phyloP scores from a whole-genome alignment of 257 asterid genomes.

The Anisodus tanguticus region DNA sequence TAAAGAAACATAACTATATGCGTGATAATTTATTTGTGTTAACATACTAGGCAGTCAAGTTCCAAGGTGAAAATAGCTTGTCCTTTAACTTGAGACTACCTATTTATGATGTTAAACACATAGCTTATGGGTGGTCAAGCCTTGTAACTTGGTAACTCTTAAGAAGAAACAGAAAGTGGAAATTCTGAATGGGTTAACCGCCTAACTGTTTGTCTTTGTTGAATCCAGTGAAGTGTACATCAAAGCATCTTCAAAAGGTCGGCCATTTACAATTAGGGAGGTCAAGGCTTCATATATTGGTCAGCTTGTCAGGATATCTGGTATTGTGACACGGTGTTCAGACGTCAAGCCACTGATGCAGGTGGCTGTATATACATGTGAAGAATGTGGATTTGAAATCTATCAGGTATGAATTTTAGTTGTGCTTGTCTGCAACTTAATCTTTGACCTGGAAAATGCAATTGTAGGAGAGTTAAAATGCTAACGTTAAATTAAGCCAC shows the following conservation, averaged over 20 bases:
- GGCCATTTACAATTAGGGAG: slow-evolving; percentile 92
- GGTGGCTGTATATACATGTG: slow-evolving; percentile 97
- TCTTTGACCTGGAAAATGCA: not conserved
- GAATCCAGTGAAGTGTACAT: slow-evolving; percentile 85
- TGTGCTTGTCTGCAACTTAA: slow-evolving; percentile 5
- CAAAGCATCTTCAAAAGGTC: slow-evolving; percentile 79
- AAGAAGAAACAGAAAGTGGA: not conserved
- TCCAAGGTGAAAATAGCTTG: not conserved
- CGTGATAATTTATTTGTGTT: not conserved
- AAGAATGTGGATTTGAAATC: slow-evolving; percentile 96
- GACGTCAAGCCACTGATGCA: slow-evolving; percentile 98
- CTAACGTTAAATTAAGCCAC: not conserved
- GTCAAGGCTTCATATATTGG: slow-evolving; percentile 93
- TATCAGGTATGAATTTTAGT: slow-evolving; percentile 66
- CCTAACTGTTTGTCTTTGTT: slow-evolving; percentile 39
- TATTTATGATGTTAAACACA: not conserved
- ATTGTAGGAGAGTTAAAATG: not conserved
- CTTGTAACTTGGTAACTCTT: not conserved
- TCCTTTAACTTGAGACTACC: not conserved
- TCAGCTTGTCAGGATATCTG: slow-evolving; percentile 88
- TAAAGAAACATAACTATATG: not conserved
- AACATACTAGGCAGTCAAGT: not conserved
- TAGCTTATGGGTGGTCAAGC: not conserved
- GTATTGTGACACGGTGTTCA: slow-evolving; percentile 94
- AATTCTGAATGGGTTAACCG: not conserved